Evolutionary conservation across 257 asterid species (phyloP), one percentile per base, ranked within the genome.

Genomic region (Leptodermis oblonga): DNA sequence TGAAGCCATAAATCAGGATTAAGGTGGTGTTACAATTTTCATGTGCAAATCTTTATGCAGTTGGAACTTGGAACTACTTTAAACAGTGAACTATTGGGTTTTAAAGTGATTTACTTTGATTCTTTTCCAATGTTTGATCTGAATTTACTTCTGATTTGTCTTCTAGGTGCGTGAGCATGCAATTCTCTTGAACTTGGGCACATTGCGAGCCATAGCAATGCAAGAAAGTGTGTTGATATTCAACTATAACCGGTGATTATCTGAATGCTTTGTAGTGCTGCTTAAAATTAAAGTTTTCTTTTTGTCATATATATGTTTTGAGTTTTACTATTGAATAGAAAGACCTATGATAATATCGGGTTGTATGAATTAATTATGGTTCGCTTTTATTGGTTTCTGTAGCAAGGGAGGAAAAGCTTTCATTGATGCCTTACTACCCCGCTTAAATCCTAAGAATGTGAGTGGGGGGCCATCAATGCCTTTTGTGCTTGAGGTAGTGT

Each of bases 371-470:
- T 74, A 12, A 74, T 22, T 42, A 49, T 23, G 58, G 25, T 58
- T 46, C 9, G 30, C 70, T 66, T 74, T 51, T 31, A 62, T 82
- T 71, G 30, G 30, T 74, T 62, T 62, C 41, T 54, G 74, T 77
- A 94, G 99, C 55, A 87, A 80, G 78, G 99, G 93, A 59, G 99
- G 99, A 75, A 91, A 91, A 83, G 99, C 97, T 74, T 94, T 94
- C 79, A 91, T 91, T 11, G 97, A 94, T 80, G 79, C 92, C 49
- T 79, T 94, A 80, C 77, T 91, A 70, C 99, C 95, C 41, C 99
- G 99, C 76, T 77, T 91, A 74, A 87, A 94, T 72, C 96, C 96
- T 36, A 85, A 89, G 78, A 81, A 72, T 63, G 70, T 75, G 67
- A 86, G 68, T 71, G 97, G 88, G 71, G 85, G 82, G 8, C 97